A percentile compares a stretch with the other conserved stretches of the same genome.
Evolutionary conservation across 2,329 filamentous ascomycete genomes (phyloP).

Genomic region (Coleophoma crateriformis): DNA sequence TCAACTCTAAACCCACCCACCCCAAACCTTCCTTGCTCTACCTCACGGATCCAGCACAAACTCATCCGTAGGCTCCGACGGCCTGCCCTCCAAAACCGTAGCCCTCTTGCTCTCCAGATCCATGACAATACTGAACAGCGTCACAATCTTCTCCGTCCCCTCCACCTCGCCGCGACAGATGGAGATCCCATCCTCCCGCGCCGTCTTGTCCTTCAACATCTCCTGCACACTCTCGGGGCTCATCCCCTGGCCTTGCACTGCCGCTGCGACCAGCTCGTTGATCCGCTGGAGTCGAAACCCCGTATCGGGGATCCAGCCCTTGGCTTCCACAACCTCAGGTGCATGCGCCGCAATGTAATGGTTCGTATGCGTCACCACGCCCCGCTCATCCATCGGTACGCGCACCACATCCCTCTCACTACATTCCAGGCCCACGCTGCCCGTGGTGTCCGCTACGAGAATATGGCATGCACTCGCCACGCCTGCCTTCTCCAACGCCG

Average conservation of each 20-base stretch:
- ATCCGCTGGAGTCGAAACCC: constrained; percentile 25
- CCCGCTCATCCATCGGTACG: constrained; percentile 14
- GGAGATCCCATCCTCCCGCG: constrained; percentile 10
- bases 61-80: constrained; percentile 20
- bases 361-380: constrained; percentile 24
- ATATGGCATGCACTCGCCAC: constrained; percentile 50
- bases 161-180: constrained; percentile 26
- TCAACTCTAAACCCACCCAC: no score
- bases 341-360: constrained; percentile 20
- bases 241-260: constrained; percentile 7
- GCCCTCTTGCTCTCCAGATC: constrained; percentile 26
- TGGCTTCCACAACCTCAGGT: constrained; percentile 12
- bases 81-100: constrained; percentile 28
- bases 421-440: constrained; percentile 44
- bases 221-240: constrained; percentile 6
- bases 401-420: constrained; percentile 22
- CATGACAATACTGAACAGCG: constrained; percentile 34
- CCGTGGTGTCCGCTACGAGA: constrained; percentile 41
- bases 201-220: constrained; percentile 12
- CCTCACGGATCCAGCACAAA: constrained; percentile 20
- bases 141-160: constrained; percentile 22
- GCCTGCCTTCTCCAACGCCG: constrained; percentile 36
- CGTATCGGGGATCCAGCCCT: constrained; percentile 19
- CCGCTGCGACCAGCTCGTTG: constrained; percentile 22
- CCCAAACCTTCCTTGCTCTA: neutral